Evolutionary conservation across 2,329 filamentous ascomycete species (phyloP), one percentile per base, ranked within the genome.

Genomic region (Talaromyces rugulosus): DNA sequence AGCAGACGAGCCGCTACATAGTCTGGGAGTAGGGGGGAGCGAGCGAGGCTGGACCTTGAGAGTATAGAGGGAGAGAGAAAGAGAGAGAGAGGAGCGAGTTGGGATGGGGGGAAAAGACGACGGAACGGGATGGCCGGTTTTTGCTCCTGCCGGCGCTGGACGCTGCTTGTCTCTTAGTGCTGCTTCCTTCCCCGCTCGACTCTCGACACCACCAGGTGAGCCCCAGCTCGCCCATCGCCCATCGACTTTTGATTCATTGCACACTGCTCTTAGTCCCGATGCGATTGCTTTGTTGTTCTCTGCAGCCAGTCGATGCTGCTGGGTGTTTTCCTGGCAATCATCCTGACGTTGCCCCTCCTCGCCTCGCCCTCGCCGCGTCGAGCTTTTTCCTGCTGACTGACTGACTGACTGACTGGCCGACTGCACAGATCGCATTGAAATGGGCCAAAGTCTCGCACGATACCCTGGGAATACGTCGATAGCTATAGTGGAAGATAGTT

Each of bases 1-100:
- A 72, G 70, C 66, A 61, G 71, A 70, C 70, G 67, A 67, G 71
- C 66, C 71, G 71, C 75, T 76, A 77, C 75, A 77, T 77, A 77
- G 72, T 76, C 70, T 66, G 71, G 59, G 67, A 14, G 23, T 30
- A 40, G 69, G 71, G 71, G 64, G 67, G 63, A 63, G 69, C 70
- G 69, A 70, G 65, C 66, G 66, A 70, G 69, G 72, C 70, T 66
- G 64, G 68, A 65, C 66, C 66, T 67, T 69, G 74, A 70, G 66
- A 23, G 23, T 23, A 23, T 23, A 23, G 23, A 23, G 23, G 2
- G 23, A 63, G 67, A 67, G 69, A 64, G 72, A 68, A 65, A 34
- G 44, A 42, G 54, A 33, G 52, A 40, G 65, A 68, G 70, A 69
- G 66, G 66, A 68, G 69, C 66, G 67, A 69, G 69, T 66, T 67